These are phyloP conservation scores for Lablab purpureus DNA, from an alignment of 306 rosid genomes.

Conservation along the genomic window DNA sequence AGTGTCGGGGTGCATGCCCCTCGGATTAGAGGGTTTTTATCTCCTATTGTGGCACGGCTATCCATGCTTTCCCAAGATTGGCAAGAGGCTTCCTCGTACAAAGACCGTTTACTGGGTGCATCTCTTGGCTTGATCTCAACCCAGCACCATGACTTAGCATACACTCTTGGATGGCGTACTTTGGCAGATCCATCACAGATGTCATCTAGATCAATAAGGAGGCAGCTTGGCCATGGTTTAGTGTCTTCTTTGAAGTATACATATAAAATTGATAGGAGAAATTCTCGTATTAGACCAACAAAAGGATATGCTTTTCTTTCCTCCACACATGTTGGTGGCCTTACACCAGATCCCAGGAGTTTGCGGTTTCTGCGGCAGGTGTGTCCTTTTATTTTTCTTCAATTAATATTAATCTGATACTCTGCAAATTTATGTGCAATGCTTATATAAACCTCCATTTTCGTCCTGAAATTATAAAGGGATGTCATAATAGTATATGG, in stretches of 20 bases:
- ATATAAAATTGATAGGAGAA: slow-evolving; percentile 78
- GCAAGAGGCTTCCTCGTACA: slow-evolving; percentile 84
- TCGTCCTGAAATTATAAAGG: background rate
- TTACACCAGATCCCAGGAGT: slow-evolving; percentile 78
- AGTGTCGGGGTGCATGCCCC: slow-evolving; percentile 87
- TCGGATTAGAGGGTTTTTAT: slow-evolving; percentile 58
- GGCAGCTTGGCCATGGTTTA: slow-evolving; percentile 95
- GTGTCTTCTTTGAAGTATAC: slow-evolving; percentile 87
- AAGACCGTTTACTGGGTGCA: slow-evolving; percentile 73
- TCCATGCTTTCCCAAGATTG: slow-evolving; percentile 87
- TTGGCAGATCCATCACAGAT: slow-evolving; percentile 79
- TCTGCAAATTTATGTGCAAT: slow-evolving; percentile 3
- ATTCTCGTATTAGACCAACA: slow-evolving; percentile 78
- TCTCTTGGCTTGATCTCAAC: slow-evolving; percentile 80
- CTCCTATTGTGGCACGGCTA: slow-evolving; percentile 76
- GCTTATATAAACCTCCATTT: background rate
- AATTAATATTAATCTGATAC: slow-evolving; percentile 22
- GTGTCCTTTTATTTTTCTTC: slow-evolving; percentile 40
- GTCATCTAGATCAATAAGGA: slow-evolving; percentile 87
- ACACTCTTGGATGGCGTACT: slow-evolving; percentile 92
- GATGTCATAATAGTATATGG: background rate
- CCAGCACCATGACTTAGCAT: slow-evolving; percentile 75
- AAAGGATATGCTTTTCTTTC: slow-evolving; percentile 90
- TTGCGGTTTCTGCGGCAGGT: slow-evolving; percentile 91
- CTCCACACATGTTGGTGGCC: slow-evolving; percentile 85